Percentiles rank a stretch among this genome's conserved stretches.
Evolutionary conservation across 2,329 filamentous ascomycete species (phyloP).

Genomic region (Bipolaris victoriae): DNA sequence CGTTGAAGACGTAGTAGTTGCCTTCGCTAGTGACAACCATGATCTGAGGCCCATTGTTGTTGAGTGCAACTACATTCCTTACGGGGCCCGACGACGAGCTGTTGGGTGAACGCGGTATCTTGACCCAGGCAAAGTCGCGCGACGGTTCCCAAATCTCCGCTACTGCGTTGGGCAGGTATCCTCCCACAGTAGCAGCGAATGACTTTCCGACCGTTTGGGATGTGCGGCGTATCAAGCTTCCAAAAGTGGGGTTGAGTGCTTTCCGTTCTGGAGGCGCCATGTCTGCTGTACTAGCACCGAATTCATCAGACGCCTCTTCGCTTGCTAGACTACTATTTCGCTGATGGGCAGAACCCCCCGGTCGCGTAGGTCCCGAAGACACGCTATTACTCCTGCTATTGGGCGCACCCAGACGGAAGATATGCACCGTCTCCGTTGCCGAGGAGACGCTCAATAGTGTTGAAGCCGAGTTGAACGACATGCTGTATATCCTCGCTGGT

Average conservation of each 20-base stretch:
- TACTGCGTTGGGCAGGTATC: slow-evolving; percentile 90
- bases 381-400: slow-evolving; percentile 46
- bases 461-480: slow-evolving; percentile 96
- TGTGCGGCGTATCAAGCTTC: slow-evolving; percentile 89
- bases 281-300: slow-evolving; percentile 47
- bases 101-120: slow-evolving; percentile 71
- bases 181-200: slow-evolving; percentile 86
- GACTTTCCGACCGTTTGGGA: slow-evolving; percentile 92
- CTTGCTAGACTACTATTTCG: slow-evolving; percentile 53
- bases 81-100: slow-evolving; percentile 60
- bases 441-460: slow-evolving; percentile 95
- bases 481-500: slow-evolving; percentile 94
- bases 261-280: slow-evolving; percentile 43
- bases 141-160: slow-evolving; percentile 98
- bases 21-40: slow-evolving; percentile 99
- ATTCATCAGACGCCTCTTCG: slow-evolving; percentile 50
- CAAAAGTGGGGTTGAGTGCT: slow-evolving; percentile 73
- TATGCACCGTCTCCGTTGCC: slow-evolving; percentile 93
- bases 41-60: slow-evolving; percentile 89
- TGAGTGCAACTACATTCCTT: slow-evolving; percentile 96
- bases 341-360: slow-evolving; percentile 41
- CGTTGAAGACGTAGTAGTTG: slow-evolving; percentile 91
- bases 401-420: slow-evolving; percentile 73
- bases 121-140: slow-evolving; percentile 95
- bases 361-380: slow-evolving; percentile 33